Base-by-base conservation (phyloP, 164 flowering plant species). In the Paratinospora sagittata region DNA sequence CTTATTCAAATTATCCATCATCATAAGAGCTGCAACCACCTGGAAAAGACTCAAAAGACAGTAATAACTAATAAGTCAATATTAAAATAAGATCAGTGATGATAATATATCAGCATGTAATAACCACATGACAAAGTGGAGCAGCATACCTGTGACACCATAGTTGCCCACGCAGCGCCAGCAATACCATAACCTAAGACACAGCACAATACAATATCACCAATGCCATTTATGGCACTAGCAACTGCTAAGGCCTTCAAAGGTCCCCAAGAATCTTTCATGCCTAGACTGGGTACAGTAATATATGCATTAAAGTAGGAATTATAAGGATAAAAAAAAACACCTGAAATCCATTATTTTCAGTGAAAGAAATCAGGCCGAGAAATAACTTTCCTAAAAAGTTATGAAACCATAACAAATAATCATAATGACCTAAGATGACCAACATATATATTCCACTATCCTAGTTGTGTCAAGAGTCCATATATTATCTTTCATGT, bases 161-260 rank as follows among this genome's bases (percentile, higher is more conserved):
- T 88, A 55, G 99, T 93, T 74, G 99, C 98, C 99, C 99, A 93
- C 63, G 99, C 97, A 70, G 99, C 99, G 30, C 98, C 99, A 76
- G 95, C 92, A 70, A 96, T 96, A 41, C 98, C 99, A 81, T 85
- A 90, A 61, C 90, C 91, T 61, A 93, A 69, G 78, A 84, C 81
- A 63, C 78, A 77, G 86, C 99, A 96, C 19, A 93, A 71, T 65
- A 88, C 78, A 73, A 93, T 70, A 79, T 90, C 90, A 71, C 98
- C 98, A 71, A 86, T 52, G 26, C 82, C 90, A 84, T 91, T 96
- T 72, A 96, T 72, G 63, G 69, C 82, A 83, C 88, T 87, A 52
- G 98, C 93, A 77, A 81, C 94, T 0, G 80, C 85, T 83, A 96
- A 83, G 70, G 97, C 96, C 88, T 96, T 96, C 79, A 96, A 75